Base-by-base conservation (phyloP, 2,329 filamentous ascomycete species). In the Pezicula neosporulosa region DNA sequence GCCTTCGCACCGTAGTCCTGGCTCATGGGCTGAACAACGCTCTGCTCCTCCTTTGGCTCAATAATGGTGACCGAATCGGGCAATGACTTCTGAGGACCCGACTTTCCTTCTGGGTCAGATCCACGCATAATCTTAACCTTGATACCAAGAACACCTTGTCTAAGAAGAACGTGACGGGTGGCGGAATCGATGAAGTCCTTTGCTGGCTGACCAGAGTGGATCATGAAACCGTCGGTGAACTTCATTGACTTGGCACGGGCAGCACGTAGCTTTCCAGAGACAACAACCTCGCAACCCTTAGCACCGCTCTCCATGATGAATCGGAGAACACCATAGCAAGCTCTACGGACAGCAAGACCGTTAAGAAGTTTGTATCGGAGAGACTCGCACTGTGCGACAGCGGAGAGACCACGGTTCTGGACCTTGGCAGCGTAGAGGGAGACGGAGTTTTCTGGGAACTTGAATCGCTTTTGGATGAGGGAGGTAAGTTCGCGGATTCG, bases 101-200 rank as follows among this genome's bases (percentile, higher is more conserved):
- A 86, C 87, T 99, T 99, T 86, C 94, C 94, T 80, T 97, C 91
- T 75, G 94, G 94, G 82, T 99, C 94, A 68, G 90, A 94, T 73
- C 94, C 94, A 76, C 95, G 92, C 94, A 99, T 99, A 82, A 99
- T 99, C 92, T 99, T 99, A 78, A 99, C 94, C 87, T 99, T 99
- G 83, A 99, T 99, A 81, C 94, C 94, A 64, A 99, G 83, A 64
- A 99, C 94, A 89, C 94, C 94, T 84, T 99, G 94, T 80, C 95
- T 90, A 77, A 99, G 92, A 65, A 99, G 91, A 70, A 99, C 94
- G 90, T 99, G 94, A 70, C 94, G 94, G 71, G 94, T 97, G 68
- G 95, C 95, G 70, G 80, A 84, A 84, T 99, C 94, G 76, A 99
- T 99, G 83, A 99, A 99, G 81, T 99, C 94, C 81, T 95, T 93